These are phyloP conservation scores for Abelmoschus esculentus DNA, from an alignment of 345 rosid species.

Conservation along the genomic window DNA sequence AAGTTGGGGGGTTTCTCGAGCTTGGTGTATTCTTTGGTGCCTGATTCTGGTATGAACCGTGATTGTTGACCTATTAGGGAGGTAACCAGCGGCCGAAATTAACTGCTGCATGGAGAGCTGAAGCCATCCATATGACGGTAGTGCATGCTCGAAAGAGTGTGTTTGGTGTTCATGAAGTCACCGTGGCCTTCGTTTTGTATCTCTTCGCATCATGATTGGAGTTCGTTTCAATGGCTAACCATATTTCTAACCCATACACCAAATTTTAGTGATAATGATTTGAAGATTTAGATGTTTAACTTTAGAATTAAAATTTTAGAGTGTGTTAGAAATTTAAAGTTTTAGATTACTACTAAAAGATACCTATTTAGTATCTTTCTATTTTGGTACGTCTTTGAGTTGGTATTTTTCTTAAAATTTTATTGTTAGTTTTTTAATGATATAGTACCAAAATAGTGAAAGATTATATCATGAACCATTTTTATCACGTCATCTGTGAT, in stretches of 20 bases:
- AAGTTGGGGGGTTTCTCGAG: slow-evolving; percentile 40
- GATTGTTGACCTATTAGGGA: slow-evolving; percentile 82
- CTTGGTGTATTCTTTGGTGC: slow-evolving; percentile 57
- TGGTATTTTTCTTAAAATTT: too few relatives aligned
- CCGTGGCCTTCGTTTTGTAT: slow-evolving; percentile 64
- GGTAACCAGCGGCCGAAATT: slow-evolving; percentile 91
- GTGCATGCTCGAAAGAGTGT: slow-evolving; percentile 65
- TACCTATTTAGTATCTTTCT: too few relatives aligned
- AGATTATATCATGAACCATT: too few relatives aligned
- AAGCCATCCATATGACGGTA: slow-evolving; percentile 76
- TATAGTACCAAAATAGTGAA: too few relatives aligned
- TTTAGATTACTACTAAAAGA: too few relatives aligned
- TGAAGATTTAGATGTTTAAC: too few relatives aligned
- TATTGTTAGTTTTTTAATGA: too few relatives aligned
- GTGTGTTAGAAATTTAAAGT: too few relatives aligned
- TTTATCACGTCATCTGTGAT: too few relatives aligned
- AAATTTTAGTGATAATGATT: too few relatives aligned
- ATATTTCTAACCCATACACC: slow-evolving; percentile 56
- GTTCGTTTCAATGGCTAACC: slow-evolving; percentile 81
- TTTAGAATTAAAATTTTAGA: too few relatives aligned
- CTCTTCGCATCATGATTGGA: slow-evolving; percentile 89
- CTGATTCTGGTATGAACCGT: slow-evolving; percentile 88
- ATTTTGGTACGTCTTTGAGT: too few relatives aligned
- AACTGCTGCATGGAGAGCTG: slow-evolving; percentile 93
- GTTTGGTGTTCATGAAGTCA: slow-evolving; percentile 50